Base-by-base conservation (phyloP, 1,284 basidiomycete genomes). In the Uromyces viciae-fabae region DNA sequence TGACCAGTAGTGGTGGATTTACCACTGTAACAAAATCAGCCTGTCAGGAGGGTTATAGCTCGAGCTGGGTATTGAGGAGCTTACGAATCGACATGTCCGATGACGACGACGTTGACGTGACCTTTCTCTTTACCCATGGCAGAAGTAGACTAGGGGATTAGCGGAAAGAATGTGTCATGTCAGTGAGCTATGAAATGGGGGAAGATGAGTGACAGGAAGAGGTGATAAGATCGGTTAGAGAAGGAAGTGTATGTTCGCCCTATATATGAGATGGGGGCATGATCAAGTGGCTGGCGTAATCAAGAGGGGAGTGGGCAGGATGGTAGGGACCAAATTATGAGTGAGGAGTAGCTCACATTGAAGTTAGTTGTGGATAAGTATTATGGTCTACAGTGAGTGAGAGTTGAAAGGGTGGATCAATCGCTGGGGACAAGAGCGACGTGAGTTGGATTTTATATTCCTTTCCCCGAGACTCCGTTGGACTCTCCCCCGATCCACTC, bases 1-100 rank as follows among this genome's bases (percentile, higher is more conserved):
- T 99, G 97, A 86, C 97, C 97, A 86, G 97, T 99, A 87, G 96
- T 99, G 89, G 96, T 99, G 84, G 95, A 98, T 90, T 98, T 98
- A 85, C 96, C 86, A 85, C 76, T 78, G 85, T 84, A 83, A 81
- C 76, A 82, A 60, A 71, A n/a, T n/a, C n/a, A n/a, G n/a, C n/a
- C n/a, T n/a, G n/a, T n/a, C 46, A 46, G 73, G 36, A 71, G 75
- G 38, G 22, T 9, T 14, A 66, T 43, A 46, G 36, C 3, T 25
- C 3, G 25, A 54, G 46, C 15, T 42, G 19, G 52, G 14, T 17
- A 42, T 36, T 9, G 19, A 31, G 68, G 19, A 43, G 25, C 62
- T 42, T 49, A 93, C 87, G 93, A 94, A 89, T 94, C 93, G 92
- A 95, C 94, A 90, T 96, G 94, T 84, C 94, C 94, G 90, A 95